A percentile compares a stretch with the other conserved stretches of the same genome.
phyloP scores from a whole-genome alignment of 2,329 filamentous ascomycete genomes.

The Sarocladiaceae sp. region DNA sequence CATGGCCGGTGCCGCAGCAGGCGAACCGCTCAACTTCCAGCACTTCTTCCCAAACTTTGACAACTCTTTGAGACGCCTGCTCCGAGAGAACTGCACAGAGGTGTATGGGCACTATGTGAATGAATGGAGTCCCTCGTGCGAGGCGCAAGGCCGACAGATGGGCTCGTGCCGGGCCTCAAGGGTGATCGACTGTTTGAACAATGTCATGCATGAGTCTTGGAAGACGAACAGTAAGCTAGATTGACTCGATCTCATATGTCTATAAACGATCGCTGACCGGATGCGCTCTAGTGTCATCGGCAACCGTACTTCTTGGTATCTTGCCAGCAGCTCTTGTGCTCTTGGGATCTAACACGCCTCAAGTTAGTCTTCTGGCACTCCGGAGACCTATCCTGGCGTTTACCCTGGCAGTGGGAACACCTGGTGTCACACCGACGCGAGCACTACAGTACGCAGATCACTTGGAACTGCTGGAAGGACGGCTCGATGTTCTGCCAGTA shows the following conservation, averaged over 20 bases:
- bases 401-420: slow-evolving; percentile 1
- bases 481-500: neutral
- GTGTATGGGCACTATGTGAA: slow-evolving; percentile 2
- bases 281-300: slow-evolving; percentile 4
- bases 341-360: slow-evolving; percentile 2
- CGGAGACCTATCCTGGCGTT: slow-evolving; percentile 5
- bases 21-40: slow-evolving; percentile 5
- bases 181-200: slow-evolving; percentile 3
- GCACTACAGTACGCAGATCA: slow-evolving; percentile 8
- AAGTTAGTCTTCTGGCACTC: slow-evolving; percentile 2
- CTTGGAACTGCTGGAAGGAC: slow-evolving; percentile 2
- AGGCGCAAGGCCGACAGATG: slow-evolving; percentile 2
- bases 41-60: slow-evolving; percentile 8
- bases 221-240: slow-evolving; percentile 7
- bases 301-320: slow-evolving; percentile 6
- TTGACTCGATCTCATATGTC: neutral
- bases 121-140: slow-evolving; percentile 6
- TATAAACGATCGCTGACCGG: neutral
- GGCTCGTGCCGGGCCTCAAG: slow-evolving; percentile 3
- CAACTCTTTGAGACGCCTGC: neutral
- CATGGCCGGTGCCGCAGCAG: neutral
- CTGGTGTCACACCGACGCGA: slow-evolving; percentile 3
- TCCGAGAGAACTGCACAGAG: slow-evolving; percentile 1
- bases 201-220: slow-evolving; percentile 7
- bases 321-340: slow-evolving; percentile 6